Evolutionary conservation across 2,329 filamentous ascomycete species (phyloP).

Genomic region (Aspergillus unguis): DNA sequence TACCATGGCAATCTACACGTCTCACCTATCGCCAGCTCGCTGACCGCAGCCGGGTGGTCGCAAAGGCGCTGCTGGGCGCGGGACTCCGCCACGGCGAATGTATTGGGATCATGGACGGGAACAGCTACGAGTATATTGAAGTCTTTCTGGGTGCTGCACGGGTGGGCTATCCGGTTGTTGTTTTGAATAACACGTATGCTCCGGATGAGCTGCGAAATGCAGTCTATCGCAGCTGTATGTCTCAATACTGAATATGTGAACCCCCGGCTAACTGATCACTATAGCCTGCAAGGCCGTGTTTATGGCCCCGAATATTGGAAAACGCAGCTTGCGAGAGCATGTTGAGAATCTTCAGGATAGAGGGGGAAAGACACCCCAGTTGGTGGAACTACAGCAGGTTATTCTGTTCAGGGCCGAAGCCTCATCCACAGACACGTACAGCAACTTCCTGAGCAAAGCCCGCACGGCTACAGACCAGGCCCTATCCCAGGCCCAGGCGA

Average conservation of each 20-base stretch:
- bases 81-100: conserved; percentile 65
- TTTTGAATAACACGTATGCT: conserved; percentile 34
- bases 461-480: neutral
- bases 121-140: conserved; percentile 53
- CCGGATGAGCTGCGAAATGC: conserved; percentile 22
- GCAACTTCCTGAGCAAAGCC: neutral
- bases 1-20: conserved; percentile 22
- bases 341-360: conserved; percentile 15
- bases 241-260: neutral
- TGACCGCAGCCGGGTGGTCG: neutral
- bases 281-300: conserved; percentile 28
- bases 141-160: conserved; percentile 51
- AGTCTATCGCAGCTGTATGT: conserved; percentile 19
- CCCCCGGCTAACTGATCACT: neutral
- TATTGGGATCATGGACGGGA: conserved; percentile 66
- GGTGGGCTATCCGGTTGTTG: conserved; percentile 31
- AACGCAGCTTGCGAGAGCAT: conserved; percentile 18
- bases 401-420: conserved; percentile 7
- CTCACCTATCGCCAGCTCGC: conserved; percentile 22
- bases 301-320: conserved; percentile 21
- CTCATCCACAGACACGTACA: neutral
- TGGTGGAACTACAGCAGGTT: conserved; percentile 17
- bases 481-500: conserved; percentile 8
- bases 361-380: neutral
- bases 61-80: conserved; percentile 56